Conservation (phyloP, 768 basidiomycete species). For the Boletus speciosus region DNA sequence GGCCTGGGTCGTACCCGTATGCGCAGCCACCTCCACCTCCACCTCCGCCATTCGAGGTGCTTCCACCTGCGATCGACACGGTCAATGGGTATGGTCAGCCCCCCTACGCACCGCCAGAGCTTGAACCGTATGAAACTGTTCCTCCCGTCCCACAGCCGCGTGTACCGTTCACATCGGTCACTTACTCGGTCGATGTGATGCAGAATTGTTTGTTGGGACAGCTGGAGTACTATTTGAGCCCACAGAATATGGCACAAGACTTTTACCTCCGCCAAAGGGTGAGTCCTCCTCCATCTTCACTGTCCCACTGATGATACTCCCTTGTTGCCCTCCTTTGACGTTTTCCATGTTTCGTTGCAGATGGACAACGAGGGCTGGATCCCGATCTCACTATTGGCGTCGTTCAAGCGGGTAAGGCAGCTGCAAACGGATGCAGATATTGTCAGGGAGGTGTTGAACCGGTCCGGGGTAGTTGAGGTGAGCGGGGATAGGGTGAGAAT, state of each 20-base stretch:
- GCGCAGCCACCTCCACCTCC: slow-evolving; percentile 20
- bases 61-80: slow-evolving; percentile 24
- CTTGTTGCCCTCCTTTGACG: background rate
- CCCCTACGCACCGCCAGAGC: slow-evolving; percentile 31
- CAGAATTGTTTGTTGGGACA: slow-evolving; percentile 73
- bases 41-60: slow-evolving; percentile 26
- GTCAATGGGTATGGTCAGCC: slow-evolving; percentile 30
- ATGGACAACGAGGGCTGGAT: slow-evolving; percentile 93
- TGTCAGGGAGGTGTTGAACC: slow-evolving; percentile 65
- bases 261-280: slow-evolving; percentile 77
- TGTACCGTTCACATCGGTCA: slow-evolving; percentile 43
- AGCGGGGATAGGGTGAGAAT: slow-evolving; percentile 64
- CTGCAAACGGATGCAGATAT: slow-evolving; percentile 58
- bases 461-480: slow-evolving; percentile 74
- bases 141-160: slow-evolving; percentile 19
- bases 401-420: slow-evolving; percentile 79
- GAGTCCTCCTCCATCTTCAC: slow-evolving; percentile 26
- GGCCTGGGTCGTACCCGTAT: slow-evolving; percentile 32
- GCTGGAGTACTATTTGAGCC: slow-evolving; percentile 89
- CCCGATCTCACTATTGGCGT: slow-evolving; percentile 72
- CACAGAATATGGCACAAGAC: slow-evolving; percentile 88
- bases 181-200: slow-evolving; percentile 63
- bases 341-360: slow-evolving; percentile 36
- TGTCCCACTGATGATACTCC: background rate
- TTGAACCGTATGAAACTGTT: slow-evolving; percentile 26